Base-by-base conservation (phyloP, 441 rosid species). In the Raphanus hybrid region DNA sequence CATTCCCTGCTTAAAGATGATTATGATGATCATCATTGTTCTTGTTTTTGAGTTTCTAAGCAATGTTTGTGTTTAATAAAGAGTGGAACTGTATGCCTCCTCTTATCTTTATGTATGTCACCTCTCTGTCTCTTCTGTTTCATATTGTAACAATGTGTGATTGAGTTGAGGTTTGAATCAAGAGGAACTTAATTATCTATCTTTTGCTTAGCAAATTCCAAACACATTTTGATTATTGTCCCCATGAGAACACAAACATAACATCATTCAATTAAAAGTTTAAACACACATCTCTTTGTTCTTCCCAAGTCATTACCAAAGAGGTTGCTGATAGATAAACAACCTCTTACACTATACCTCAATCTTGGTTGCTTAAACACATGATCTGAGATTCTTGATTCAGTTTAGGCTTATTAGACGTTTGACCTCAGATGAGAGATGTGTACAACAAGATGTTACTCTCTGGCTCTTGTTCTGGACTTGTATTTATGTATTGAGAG, bases 1-100 rank as follows among this genome's bases (percentile, higher is more conserved):
- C 81, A 8, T 0, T 76, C 37, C 79, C 79, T 6, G 78, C 15
- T 34, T 80, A 67, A 64, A 50, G 16, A 48, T 48, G 57, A 52
- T 2, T 20, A 52, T 52, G 48, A 67, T 69, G 65, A 29, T 29
- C 1, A 7, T 39, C 45, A 39, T 39, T 68, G n/a, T 68, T 80
- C 55, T 29, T 77, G 71, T 39, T 76, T 5, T n/a, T 6, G 16
- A 4, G 58, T 52, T 52, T 15, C 23, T 52, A 52, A 52, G 58
- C 58, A 15, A 52, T 54, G 59, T 8, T 8, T 54, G 29, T 55
- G 61, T 55, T 78, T 52, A 59, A 73, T 60, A 77, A 68, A 41
- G 66, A 77, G 20, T 73, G 37, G 64, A 14, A 27, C 39, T 57
- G 6, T 35, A 35, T 45, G 39, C 61, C 62, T 32, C 59, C 39